phyloP scores from a whole-genome alignment of 768 basidiomycete genomes.

The Tricholoma sp. region DNA sequence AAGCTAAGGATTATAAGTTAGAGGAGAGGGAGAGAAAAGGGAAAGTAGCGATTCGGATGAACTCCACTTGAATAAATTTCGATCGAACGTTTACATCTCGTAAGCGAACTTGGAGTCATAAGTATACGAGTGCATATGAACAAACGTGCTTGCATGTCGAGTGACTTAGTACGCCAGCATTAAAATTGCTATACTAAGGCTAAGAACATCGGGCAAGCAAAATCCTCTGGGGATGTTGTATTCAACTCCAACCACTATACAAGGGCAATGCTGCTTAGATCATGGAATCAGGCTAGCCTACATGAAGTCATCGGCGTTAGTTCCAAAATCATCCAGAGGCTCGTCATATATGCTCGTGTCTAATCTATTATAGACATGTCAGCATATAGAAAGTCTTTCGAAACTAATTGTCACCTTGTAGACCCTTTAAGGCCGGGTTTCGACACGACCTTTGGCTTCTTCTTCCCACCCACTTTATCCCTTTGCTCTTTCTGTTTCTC shows the following conservation, averaged over 20 bases:
- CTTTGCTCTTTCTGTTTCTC: constrained; percentile 92
- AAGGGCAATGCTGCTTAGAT: background rate
- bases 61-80: background rate
- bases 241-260: background rate
- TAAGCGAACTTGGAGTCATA: background rate
- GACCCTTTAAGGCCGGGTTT: constrained; percentile 74
- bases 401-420: constrained; percentile 38
- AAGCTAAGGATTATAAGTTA: background rate
- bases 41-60: background rate
- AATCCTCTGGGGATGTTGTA: background rate
- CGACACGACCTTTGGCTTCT: constrained; percentile 65
- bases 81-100: background rate
- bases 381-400: background rate
- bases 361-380: constrained; percentile 32
- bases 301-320: constrained; percentile 83
- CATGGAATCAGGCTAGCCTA: constrained; percentile 34
- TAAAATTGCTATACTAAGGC: too few species aligned
- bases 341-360: constrained; percentile 86
- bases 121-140: background rate
- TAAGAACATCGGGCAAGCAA: background rate
- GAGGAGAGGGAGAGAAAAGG: background rate
- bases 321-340: constrained; percentile 83
- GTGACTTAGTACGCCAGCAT: background rate
- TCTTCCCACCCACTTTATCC: constrained; percentile 85
- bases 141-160: background rate